Percentiles rank a stretch among this genome's conserved stretches.
Evolutionary conservation across 2,329 filamentous ascomycete species (phyloP).

Genomic region (Botrytis pseudocinerea): DNA sequence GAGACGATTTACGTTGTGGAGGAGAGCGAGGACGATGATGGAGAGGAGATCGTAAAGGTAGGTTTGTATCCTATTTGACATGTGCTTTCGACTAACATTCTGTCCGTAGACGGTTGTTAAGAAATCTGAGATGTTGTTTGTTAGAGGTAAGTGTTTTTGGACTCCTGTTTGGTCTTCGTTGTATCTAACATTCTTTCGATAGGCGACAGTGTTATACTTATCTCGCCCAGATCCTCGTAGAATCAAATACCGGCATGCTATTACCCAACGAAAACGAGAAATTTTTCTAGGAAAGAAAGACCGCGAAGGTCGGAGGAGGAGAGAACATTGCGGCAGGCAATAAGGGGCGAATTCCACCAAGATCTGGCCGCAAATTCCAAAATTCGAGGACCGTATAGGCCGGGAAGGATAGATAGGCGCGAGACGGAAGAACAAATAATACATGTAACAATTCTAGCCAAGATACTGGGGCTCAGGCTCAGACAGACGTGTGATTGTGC

Average conservation of each 20-base stretch:
- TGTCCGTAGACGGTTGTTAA: constrained; percentile 78
- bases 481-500: neutral
- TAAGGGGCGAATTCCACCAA: neutral
- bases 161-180: neutral
- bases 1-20: constrained; percentile 95
- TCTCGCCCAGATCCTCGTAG: constrained; percentile 53
- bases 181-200: constrained; percentile 31
- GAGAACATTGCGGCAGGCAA: neutral
- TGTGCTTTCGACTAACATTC: neutral
- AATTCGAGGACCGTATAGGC: neutral
- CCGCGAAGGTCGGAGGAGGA: neutral
- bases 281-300: neutral
- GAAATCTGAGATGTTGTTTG: constrained; percentile 98
- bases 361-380: neutral
- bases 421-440: constrained; percentile 7
- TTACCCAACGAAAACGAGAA: neutral
- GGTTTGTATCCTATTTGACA: constrained; percentile 31
- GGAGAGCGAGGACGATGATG: constrained; percentile 73
- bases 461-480: neutral
- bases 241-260: neutral
- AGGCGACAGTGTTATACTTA: constrained; percentile 74
- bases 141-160: constrained; percentile 67
- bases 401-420: constrained; percentile 6
- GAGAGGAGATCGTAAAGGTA: constrained; percentile 70
- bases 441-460: neutral